These are phyloP conservation scores for Dendrobium nobile DNA, from an alignment of 106 monocot genomes.

Conservation along the genomic window DNA sequence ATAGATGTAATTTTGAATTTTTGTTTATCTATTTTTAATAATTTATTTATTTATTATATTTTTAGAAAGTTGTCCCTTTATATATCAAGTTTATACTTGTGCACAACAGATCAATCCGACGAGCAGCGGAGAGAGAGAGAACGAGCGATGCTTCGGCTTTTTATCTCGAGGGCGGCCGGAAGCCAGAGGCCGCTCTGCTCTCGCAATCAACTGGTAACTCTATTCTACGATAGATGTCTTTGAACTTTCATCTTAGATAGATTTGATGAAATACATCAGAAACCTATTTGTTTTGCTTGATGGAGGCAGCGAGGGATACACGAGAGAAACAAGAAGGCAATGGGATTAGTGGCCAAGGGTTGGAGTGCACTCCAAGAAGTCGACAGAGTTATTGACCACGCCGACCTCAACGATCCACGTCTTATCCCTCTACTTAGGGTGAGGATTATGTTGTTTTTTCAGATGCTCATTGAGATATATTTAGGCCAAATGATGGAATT, in stretches of 20 bases:
- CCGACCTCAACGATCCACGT: slow-evolving; percentile 65
- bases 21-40: no score
- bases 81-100: no score
- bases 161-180: slow-evolving; percentile 12
- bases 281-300: background rate
- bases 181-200: slow-evolving; percentile 1
- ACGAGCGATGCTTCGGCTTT: slow-evolving; percentile 19
- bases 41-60: no score
- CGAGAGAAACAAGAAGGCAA: slow-evolving; percentile 85
- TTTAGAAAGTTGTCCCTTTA: no score
- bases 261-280: background rate
- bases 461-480: slow-evolving; percentile 2
- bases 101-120: no score
- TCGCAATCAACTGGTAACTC: slow-evolving; percentile 9
- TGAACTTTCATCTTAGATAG: background rate
- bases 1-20: no score
- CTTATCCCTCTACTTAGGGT: slow-evolving; percentile 91
- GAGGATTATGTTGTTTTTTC: slow-evolving; percentile 1
- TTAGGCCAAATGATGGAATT: background rate
- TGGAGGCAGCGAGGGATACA: slow-evolving; percentile 66
- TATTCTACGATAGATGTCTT: background rate
- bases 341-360: slow-evolving; percentile 91
- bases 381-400: slow-evolving; percentile 80
- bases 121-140: background rate
- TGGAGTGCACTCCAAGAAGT: slow-evolving; percentile 93